phyloP scores from a whole-genome alignment of 768 basidiomycete genomes.

The Chalciporus sphaerocephalus region DNA sequence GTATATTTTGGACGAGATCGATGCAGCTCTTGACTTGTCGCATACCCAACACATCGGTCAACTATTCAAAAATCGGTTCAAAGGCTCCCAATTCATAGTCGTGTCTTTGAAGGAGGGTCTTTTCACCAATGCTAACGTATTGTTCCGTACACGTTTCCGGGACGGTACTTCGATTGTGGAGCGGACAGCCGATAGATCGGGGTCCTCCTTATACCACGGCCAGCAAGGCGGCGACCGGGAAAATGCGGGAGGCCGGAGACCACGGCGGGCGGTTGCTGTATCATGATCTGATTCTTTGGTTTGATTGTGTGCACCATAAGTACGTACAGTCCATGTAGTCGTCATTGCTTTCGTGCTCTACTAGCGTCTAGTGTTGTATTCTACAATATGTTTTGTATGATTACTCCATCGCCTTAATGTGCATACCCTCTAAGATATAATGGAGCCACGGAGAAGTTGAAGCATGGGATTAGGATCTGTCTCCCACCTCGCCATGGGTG shows the following conservation, averaged over 20 bases:
- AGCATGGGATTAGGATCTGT: no score
- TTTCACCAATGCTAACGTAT: slow-evolving; percentile 95
- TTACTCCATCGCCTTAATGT: no score
- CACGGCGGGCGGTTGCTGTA: slow-evolving; percentile 12
- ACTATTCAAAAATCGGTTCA: slow-evolving; percentile 95
- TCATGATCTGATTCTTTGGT: no score
- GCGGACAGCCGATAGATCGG: slow-evolving; percentile 65
- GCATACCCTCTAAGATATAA: background rate
- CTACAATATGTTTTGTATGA: background rate
- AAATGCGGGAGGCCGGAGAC: slow-evolving; percentile 14
- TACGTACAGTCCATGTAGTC: background rate
- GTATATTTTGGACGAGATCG: slow-evolving; percentile 99
- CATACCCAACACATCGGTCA: slow-evolving; percentile 98
- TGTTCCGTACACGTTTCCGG: slow-evolving; percentile 89
- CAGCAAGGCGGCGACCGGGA: slow-evolving; percentile 13
- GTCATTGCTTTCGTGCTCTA: background rate
- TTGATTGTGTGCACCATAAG: background rate
- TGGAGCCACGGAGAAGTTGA: no score
- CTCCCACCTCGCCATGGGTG: no score
- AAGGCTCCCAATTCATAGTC: slow-evolving; percentile 97
- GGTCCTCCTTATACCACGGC: slow-evolving; percentile 38
- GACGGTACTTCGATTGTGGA: slow-evolving; percentile 93
- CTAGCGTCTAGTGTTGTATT: slow-evolving; percentile 1
- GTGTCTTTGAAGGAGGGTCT: slow-evolving; percentile 95
- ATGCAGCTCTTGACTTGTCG: slow-evolving; percentile 92